phyloP scores from a whole-genome alignment of 2,329 filamentous ascomycete genomes.

The Exophiala alcalophila region DNA sequence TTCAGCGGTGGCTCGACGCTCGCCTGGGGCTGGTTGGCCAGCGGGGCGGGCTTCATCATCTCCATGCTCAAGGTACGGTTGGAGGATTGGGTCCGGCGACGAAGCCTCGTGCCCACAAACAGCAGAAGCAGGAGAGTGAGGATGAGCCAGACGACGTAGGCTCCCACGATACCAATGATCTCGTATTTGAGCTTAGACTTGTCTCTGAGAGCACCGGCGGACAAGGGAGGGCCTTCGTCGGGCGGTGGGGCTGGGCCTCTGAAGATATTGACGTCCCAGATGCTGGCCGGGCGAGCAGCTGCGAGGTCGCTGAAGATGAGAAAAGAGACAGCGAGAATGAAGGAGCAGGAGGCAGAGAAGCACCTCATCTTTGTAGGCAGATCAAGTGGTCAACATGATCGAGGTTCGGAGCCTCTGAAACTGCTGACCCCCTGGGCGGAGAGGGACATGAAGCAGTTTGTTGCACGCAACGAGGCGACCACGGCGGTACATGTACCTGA shows the following conservation, averaged over 20 bases:
- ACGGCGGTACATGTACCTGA: slow-evolving; percentile 28
- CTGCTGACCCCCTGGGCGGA: slow-evolving; percentile 24
- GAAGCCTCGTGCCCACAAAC: slow-evolving; percentile 57
- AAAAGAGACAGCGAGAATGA: slow-evolving; percentile 1
- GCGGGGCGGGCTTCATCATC: slow-evolving; percentile 49
- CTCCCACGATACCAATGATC: slow-evolving; percentile 77
- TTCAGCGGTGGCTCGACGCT: slow-evolving; percentile 27
- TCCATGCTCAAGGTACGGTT: slow-evolving; percentile 54
- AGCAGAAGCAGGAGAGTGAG: slow-evolving; percentile 67
- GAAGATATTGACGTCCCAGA: slow-evolving; percentile 47
- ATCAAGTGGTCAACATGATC: slow-evolving; percentile 20
- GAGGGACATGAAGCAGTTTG: slow-evolving; percentile 26
- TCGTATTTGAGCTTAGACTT: slow-evolving; percentile 70
- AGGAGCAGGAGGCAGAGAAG: slow-evolving; percentile 1
- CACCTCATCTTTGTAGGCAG: slow-evolving; percentile 29
- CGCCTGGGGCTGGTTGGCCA: slow-evolving; percentile 19
- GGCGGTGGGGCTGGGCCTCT: slow-evolving; percentile 58
- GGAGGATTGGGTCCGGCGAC: slow-evolving; percentile 51
- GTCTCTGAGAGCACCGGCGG: slow-evolving; percentile 59
- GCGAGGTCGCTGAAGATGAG: slow-evolving; percentile 18
- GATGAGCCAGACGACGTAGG: slow-evolving; percentile 75
- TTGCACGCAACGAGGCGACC: slow-evolving; percentile 21
- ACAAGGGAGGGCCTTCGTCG: slow-evolving; percentile 59
- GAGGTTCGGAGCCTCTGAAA: slow-evolving; percentile 24
- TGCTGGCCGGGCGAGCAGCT: slow-evolving; percentile 20